Base-by-base conservation (phyloP, 352 stramenopile genomes). In the Phytopythium sindhum region DNA sequence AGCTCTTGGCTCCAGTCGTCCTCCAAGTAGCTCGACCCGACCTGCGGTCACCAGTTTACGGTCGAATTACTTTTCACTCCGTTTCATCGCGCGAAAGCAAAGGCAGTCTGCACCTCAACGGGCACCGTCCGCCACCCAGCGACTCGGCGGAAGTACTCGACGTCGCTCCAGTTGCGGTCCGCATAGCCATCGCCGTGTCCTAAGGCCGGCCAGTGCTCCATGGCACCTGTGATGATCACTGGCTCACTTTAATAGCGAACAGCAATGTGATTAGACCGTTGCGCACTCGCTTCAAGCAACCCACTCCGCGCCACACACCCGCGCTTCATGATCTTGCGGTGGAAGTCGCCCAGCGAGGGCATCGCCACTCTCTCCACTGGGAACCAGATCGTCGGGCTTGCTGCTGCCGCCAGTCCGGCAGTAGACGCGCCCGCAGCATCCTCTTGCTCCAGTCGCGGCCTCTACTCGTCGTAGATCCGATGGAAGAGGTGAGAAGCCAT, bases 201-300 rank as follows among this genome's bases (percentile, higher is more conserved):
- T n/a, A 92, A 61, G 2, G 88, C 88, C 12, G 88, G 86, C 88
- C 88, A 96, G n/a, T 81, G 69, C 41, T 94, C 80, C 85, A 96
- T 90, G 14, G 77, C 80, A 6, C 74, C 79, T 8, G 72, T 91
- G 60, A 96, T 80, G 60, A 96, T 70, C n/a, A 91, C 79, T 0
- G 88, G 86, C 21, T 75, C 69, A 17, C 84, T 93, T 37, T 2
- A 24, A 15, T 24, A 15, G 9, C 9, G 24, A 11, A 10, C 11
- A 9, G 21, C 21, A n/a, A 11, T 11, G 11, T 0, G 15, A 17
- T 37, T 55, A 37, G 48, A 23, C 9, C 61, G n/a, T 31, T 23
- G 33, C 33, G 33, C n/a, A n/a, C n/a, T n/a, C 6, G 42, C 23
- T 50, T 1, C 5, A 44, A 28, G 12, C 39, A 44, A 17, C 39